A percentile compares a stretch with the other conserved stretches of the same genome.
Evolutionary conservation across 164 flowering plant species (phyloP).

Genomic region (Paratinospora sagittata): DNA sequence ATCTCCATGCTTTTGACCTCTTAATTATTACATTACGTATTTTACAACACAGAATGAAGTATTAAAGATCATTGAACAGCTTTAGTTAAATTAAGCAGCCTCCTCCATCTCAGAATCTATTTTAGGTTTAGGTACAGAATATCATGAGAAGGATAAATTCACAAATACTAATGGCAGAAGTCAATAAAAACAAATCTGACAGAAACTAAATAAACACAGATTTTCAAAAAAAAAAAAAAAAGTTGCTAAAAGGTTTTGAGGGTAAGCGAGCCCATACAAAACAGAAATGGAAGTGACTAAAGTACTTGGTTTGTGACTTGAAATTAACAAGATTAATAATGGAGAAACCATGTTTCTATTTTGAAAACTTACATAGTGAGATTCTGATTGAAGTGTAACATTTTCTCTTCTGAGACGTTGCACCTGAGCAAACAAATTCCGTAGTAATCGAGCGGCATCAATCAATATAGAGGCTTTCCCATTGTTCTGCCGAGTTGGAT

Average conservation of each 20-base stretch:
- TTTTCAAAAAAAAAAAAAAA: not conserved
- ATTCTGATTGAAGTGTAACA: conserved; percentile 44
- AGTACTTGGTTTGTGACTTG: not conserved
- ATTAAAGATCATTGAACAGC: no score
- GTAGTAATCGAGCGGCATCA: conserved; percentile 41
- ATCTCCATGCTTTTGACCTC: no score
- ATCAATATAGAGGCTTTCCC: conserved; percentile 56
- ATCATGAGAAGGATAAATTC: not conserved
- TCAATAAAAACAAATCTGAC: not conserved
- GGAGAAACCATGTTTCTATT: not conserved
- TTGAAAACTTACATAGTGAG: conserved; percentile 46
- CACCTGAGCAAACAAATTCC: conserved; percentile 38
- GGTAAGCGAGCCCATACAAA: not conserved
- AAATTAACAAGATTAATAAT: not conserved
- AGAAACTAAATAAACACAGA: not conserved
- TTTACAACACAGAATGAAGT: no score
- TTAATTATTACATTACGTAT: no score
- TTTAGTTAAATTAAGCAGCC: no score
- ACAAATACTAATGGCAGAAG: not conserved
- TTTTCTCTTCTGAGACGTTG: conserved; percentile 49
- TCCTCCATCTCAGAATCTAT: not conserved
- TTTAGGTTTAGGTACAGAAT: not conserved
- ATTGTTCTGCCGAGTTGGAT: conserved; percentile 33
- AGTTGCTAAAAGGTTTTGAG: not conserved
- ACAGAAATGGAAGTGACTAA: no score